Evolutionary conservation across 2,329 filamentous ascomycete genomes (phyloP), one percentile per base, ranked within the genome.

Genomic region (Botrytis porri): DNA sequence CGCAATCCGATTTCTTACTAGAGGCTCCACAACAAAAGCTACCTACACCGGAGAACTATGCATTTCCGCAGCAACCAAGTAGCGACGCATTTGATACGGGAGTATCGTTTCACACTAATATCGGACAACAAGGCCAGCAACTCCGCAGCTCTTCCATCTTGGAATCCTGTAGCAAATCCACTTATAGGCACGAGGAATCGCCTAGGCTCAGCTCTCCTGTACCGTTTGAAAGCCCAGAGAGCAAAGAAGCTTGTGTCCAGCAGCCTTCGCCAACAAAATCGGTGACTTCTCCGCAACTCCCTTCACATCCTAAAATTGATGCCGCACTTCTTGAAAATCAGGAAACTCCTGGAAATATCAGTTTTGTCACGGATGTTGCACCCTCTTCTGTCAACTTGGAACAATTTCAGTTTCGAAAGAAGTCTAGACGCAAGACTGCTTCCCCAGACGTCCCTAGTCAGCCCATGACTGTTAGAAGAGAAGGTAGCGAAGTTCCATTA

Each of bases 301-400:
- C 70, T 48, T 48, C 35, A 37, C 43, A 70, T 41, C 41, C n/a
- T 7, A 41, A 45, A 41, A 45, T 54, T 7, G 32, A 37, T 60
- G 57, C 57, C 4, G n/a, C 63, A 14, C 8, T 45, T 39, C 37
- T 54, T 39, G 62, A 54, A 51, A 37, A 25, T 29, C 45, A 57
- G 8, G 54, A 63, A 18, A 39, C 51, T 10, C 51, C 54, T 22
- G 74, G 75, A 65, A 75, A 77, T 37, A 29, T 75, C 51, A 79
- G 75, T 64, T 81, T 80, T 70, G 63, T 80, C 10, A 80, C 77
- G 20, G 77, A 79, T 45, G 73, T 80, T 48, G 79, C 76, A 25
- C 79, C 79, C 22, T 80, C 79, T 48, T 80, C 78, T 32, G 69
- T 75, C 70, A 75, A 80, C 73, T 14, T 80, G 14, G 79, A 78